Conservation (phyloP, 805 yeast species). For the Teunomyces aglyptinius region DNA sequence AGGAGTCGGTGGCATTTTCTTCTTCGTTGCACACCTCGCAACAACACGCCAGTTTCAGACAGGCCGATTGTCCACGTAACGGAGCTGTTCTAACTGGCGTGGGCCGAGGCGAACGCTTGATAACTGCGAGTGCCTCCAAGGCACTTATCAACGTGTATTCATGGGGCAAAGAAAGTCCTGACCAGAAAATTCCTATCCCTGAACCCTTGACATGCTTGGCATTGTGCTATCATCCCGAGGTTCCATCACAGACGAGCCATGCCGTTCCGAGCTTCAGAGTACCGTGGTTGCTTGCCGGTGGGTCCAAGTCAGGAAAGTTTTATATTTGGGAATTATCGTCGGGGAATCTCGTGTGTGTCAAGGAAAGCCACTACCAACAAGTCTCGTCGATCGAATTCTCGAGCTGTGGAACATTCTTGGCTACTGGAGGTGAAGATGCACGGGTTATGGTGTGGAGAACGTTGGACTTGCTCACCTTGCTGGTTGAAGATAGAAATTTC, state of each 20-base stretch:
- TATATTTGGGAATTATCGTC: conserved; percentile 84
- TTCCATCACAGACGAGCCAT: conserved; percentile 14
- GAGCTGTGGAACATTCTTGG: conserved; percentile 58
- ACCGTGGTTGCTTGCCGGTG: conserved; percentile 71
- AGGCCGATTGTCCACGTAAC: conserved; percentile 46
- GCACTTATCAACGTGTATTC: conserved; percentile 74
- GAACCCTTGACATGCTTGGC: conserved; percentile 66
- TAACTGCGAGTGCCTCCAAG: conserved; percentile 66
- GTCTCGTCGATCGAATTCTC: conserved; percentile 60
- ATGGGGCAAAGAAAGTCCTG: conserved; percentile 68
- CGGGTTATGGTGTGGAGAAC: conserved; percentile 74
- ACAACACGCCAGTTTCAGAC: conserved; percentile 50
- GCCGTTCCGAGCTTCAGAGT: conserved; percentile 43
- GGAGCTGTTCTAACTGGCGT: conserved; percentile 49
- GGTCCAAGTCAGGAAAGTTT: conserved; percentile 70
- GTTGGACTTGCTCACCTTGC: conserved; percentile 50
- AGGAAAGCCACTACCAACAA: conserved; percentile 82
- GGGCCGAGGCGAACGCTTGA: conserved; percentile 49
- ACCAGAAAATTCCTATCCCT: conserved; percentile 81
- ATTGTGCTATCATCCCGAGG: conserved; percentile 37
- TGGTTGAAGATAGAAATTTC: conserved; percentile 28
- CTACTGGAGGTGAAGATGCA: conserved; percentile 81
- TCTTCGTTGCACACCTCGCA: conserved; percentile 48
- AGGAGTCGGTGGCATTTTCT: conserved; percentile 39
- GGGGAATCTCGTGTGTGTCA: conserved; percentile 69